These are phyloP conservation scores for Claviceps paspali DNA, from an alignment of 2,329 filamentous ascomycete genomes.

Conservation along the genomic window DNA sequence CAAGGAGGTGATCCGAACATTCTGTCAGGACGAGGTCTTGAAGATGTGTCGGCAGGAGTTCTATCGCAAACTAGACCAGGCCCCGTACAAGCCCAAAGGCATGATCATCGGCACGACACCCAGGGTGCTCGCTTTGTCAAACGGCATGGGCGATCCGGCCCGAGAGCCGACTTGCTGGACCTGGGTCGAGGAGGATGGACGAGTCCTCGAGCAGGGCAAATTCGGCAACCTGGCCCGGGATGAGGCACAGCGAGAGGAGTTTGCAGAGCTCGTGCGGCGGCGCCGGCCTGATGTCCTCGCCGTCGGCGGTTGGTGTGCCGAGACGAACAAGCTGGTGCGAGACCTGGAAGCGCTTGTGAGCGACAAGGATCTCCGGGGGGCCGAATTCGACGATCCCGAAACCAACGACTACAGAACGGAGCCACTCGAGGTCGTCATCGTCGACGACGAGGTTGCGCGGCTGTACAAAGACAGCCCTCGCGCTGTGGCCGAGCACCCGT, in stretches of 20 bases:
- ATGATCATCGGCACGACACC: slow-evolving; percentile 80
- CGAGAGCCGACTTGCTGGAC: slow-evolving; percentile 81
- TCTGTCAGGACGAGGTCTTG: slow-evolving; percentile 87
- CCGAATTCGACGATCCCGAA: slow-evolving; percentile 71
- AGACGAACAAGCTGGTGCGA: slow-evolving; percentile 70
- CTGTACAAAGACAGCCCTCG: slow-evolving; percentile 85
- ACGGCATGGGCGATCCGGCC: slow-evolving; percentile 57
- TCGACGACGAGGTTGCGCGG: slow-evolving; percentile 94
- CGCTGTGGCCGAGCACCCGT: slow-evolving; percentile 66
- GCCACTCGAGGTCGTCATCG: slow-evolving; percentile 71
- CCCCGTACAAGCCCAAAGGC: slow-evolving; percentile 87
- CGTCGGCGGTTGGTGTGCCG: slow-evolving; percentile 75
- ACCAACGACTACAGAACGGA: slow-evolving; percentile 61
- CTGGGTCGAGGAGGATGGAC: slow-evolving; percentile 84
- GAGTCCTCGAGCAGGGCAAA: slow-evolving; percentile 77
- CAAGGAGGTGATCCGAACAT: slow-evolving; percentile 84
- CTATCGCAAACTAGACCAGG: slow-evolving; percentile 80
- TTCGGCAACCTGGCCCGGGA: slow-evolving; percentile 63
- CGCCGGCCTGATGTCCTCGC: slow-evolving; percentile 81
- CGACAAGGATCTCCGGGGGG: slow-evolving; percentile 60
- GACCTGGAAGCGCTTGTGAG: slow-evolving; percentile 67
- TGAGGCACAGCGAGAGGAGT: slow-evolving; percentile 50
- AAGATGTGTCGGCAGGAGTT: slow-evolving; percentile 80
- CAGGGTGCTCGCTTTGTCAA: slow-evolving; percentile 74
- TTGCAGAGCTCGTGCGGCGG: slow-evolving; percentile 65